These are phyloP conservation scores for Fusarium musae DNA, from an alignment of 2,329 filamentous ascomycete genomes.

Conservation along the genomic window DNA sequence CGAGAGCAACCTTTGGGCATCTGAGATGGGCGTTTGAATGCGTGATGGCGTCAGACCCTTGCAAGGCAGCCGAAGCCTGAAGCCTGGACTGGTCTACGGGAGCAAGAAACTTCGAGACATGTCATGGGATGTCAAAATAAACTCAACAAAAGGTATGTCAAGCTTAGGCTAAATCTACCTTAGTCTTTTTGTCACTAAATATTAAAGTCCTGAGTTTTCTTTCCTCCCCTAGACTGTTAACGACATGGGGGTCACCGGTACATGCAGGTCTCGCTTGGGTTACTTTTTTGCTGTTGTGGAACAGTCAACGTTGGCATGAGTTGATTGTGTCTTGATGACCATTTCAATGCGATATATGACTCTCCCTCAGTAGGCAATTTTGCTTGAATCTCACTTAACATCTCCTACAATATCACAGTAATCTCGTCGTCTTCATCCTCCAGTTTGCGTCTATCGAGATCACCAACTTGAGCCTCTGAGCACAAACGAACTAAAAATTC, in stretches of 20 bases:
- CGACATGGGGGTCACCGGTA: constrained; percentile 29
- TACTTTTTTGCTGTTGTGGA: neutral
- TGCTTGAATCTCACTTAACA: neutral
- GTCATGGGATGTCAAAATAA: neutral
- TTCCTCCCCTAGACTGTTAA: constrained; percentile 7
- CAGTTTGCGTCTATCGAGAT: neutral
- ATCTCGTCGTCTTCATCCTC: neutral
- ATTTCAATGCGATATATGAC: neutral
- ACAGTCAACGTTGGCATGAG: neutral
- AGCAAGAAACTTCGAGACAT: neutral
- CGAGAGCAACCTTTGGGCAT: constrained; percentile 25
- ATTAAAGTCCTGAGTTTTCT: neutral
- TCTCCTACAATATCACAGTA: neutral
- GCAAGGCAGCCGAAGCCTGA: constrained; percentile 13
- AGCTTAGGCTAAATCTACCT: fast-evolving
- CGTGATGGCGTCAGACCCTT: constrained; percentile 45
- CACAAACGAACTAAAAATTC: neutral
- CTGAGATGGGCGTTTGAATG: constrained; percentile 35
- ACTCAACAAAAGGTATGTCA: fast-evolving
- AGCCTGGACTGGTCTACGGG: neutral
- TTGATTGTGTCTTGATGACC: neutral
- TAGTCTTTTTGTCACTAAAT: fast-evolving
- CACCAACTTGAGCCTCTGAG: neutral
- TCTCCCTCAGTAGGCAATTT: neutral
- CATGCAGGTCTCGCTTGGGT: neutral